Percentiles rank a stretch among this genome's conserved stretches.
Evolutionary conservation across 345 rosid genomes (phyloP).

Genomic region (Aurinia saxatilis): DNA sequence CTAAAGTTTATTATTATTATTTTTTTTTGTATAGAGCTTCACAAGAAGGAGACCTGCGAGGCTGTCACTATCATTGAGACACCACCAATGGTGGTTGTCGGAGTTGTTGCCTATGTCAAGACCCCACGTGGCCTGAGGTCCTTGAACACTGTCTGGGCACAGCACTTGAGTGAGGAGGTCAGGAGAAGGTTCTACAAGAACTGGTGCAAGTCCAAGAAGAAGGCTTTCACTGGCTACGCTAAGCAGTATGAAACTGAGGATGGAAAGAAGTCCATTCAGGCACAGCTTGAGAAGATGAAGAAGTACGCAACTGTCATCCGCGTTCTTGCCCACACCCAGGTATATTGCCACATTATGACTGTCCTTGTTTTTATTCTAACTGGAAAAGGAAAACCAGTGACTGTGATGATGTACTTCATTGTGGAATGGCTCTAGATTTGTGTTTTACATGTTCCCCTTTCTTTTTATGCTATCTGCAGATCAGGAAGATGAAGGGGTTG

Average conservation of each 20-base stretch:
- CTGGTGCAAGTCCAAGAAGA: slow-evolving; percentile 91
- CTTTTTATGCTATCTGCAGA: slow-evolving; percentile 26
- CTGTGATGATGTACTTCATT: too few relatives aligned
- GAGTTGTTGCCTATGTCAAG: slow-evolving; percentile 79
- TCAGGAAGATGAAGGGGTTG: slow-evolving; percentile 80
- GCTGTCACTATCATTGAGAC: slow-evolving; percentile 82
- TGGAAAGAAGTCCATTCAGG: slow-evolving; percentile 52
- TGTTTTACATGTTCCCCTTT: too few relatives aligned
- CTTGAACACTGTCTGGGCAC: slow-evolving; percentile 88
- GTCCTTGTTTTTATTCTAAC: too few relatives aligned
- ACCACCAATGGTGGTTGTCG: slow-evolving; percentile 81
- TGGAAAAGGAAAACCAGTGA: too few relatives aligned
- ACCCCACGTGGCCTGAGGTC: slow-evolving; percentile 74
- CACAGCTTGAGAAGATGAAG: slow-evolving; percentile 75
- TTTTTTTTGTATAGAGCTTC: slow-evolving; percentile 56
- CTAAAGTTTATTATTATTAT: too few relatives aligned
- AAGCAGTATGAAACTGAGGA: slow-evolving; percentile 56
- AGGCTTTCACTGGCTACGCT: slow-evolving; percentile 69
- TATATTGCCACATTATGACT: not conserved
- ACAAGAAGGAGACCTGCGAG: slow-evolving; percentile 93
- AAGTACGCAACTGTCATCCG: slow-evolving; percentile 67
- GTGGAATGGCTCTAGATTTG: too few relatives aligned
- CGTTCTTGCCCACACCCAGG: slow-evolving; percentile 86
- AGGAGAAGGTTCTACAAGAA: slow-evolving; percentile 84
- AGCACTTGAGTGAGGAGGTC: slow-evolving; percentile 82